Percentiles rank a stretch among this genome's conserved stretches.
These are phyloP conservation scores for Salix udensis DNA, from an alignment of 345 rosid genomes.

Conservation along the genomic window DNA sequence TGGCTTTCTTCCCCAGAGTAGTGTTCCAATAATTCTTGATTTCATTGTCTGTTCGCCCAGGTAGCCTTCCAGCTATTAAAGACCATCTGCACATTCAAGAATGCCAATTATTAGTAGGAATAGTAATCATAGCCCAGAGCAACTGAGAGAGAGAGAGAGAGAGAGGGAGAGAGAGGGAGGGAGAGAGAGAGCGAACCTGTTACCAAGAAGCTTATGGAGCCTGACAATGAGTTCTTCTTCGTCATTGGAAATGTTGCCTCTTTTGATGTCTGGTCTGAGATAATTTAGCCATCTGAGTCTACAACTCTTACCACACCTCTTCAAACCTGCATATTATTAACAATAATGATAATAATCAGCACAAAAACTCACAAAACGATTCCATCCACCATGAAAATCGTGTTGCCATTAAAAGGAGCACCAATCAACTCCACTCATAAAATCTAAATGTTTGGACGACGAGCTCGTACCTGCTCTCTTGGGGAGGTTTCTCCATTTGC, in stretches of 20 bases:
- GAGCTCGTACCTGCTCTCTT: slow-evolving; percentile 43
- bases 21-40: slow-evolving; percentile 66
- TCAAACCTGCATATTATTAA: slow-evolving; percentile 30
- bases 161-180: too few species aligned
- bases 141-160: too few species aligned
- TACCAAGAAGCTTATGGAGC: slow-evolving; percentile 61
- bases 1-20: slow-evolving; percentile 40
- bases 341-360: background rate
- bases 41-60: slow-evolving; percentile 71
- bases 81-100: slow-evolving; percentile 44
- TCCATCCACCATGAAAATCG: background rate
- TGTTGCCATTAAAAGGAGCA: background rate
- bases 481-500: slow-evolving; percentile 63
- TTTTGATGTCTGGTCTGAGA: slow-evolving; percentile 53
- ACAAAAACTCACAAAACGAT: background rate
- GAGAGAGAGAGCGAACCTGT: slow-evolving; percentile 32
- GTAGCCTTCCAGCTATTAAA: slow-evolving; percentile 59
- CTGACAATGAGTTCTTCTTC: slow-evolving; percentile 57
- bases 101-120: background rate
- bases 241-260: slow-evolving; percentile 50
- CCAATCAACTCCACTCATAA: background rate
- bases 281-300: slow-evolving; percentile 58
- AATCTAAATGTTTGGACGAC: background rate
- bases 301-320: slow-evolving; percentile 65
- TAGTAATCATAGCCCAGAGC: background rate